Percentiles rank a stretch among this genome's conserved stretches.
Evolutionary conservation across 257 asterid species (phyloP).

Genomic region (Catharanthus roseus): DNA sequence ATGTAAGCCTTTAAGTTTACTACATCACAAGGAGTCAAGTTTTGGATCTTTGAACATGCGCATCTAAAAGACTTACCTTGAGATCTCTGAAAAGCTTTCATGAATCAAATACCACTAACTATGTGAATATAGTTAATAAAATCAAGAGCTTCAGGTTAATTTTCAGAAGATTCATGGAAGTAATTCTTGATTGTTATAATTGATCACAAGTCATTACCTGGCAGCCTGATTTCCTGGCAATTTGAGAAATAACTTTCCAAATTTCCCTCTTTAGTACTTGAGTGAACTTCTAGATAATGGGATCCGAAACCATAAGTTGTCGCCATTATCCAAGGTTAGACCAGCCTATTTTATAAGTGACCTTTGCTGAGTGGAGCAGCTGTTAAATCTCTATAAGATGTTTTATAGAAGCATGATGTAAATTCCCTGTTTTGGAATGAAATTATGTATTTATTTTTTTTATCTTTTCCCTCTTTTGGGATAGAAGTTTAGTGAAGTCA

Average conservation of each 20-base stretch:
- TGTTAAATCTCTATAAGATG: background rate
- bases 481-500: background rate
- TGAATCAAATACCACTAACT: background rate
- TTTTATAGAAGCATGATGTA: background rate
- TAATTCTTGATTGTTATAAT: background rate
- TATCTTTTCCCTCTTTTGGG: background rate
- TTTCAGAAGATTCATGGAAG: background rate
- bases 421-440: background rate
- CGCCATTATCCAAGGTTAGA: background rate
- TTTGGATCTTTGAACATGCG: background rate
- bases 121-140: background rate
- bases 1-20: background rate
- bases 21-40: background rate
- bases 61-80: background rate
- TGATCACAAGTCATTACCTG: background rate
- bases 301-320: background rate
- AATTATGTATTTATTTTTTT: background rate
- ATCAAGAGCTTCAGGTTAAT: background rate
- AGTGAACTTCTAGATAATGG: background rate
- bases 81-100: background rate
- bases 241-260: background rate
- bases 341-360: background rate
- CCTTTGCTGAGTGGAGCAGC: background rate
- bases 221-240: background rate
- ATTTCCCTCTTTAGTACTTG: background rate